A percentile compares a stretch with the other conserved stretches of the same genome.
Evolutionary conservation across 345 rosid species (phyloP).

Genomic region (Moringa oleifera): DNA sequence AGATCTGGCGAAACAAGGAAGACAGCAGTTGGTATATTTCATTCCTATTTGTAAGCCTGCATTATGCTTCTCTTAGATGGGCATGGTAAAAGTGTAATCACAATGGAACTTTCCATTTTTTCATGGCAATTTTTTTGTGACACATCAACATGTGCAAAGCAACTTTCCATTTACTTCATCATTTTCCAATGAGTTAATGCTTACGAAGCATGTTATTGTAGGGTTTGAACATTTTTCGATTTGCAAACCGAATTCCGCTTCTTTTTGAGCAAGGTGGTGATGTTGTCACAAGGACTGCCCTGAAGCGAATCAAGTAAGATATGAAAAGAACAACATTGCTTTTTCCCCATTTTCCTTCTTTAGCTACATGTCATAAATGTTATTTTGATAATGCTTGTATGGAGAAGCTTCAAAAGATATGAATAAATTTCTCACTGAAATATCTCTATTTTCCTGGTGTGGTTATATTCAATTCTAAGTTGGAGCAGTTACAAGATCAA

Average conservation of each 20-base stretch:
- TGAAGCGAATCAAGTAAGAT: constrained; percentile 86
- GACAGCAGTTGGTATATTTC: too few relatives aligned
- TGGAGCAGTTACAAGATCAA: constrained; percentile 94
- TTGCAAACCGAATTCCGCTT: constrained; percentile 94
- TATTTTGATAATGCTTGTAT: neutral
- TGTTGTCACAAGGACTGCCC: constrained; percentile 90
- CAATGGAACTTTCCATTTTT: neutral
- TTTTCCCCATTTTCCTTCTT: neutral
- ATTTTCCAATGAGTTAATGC: neutral
- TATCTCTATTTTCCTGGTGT: neutral
- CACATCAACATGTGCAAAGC: too few relatives aligned
- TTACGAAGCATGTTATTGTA: constrained; percentile 19
- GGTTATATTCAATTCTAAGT: constrained; percentile 33
- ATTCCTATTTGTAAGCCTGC: too few relatives aligned
- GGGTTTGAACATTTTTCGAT: constrained; percentile 91
- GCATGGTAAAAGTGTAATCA: neutral
- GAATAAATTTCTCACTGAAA: constrained; percentile 7
- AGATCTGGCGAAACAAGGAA: too few relatives aligned
- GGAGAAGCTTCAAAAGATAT: neutral
- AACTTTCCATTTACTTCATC: too few relatives aligned
- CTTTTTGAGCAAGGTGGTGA: constrained; percentile 99
- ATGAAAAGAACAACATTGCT: neutral
- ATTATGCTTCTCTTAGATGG: neutral
- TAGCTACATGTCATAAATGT: neutral
- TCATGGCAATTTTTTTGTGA: neutral